Evolutionary conservation across 768 basidiomycete genomes (phyloP), one percentile per base, ranked within the genome.

Genomic region (Leccinum ochraceum): DNA sequence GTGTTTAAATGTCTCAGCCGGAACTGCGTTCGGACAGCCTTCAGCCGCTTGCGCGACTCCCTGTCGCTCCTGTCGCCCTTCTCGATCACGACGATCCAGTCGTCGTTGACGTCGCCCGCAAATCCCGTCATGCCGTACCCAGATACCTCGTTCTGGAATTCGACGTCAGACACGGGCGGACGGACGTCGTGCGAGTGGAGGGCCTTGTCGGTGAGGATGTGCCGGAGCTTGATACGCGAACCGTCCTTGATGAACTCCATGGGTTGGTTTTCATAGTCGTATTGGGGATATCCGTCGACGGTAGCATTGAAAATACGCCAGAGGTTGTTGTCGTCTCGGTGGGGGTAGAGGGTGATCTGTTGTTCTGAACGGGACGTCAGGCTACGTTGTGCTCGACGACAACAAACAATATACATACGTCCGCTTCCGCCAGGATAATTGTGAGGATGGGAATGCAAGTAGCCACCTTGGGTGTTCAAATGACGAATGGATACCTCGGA

Each of bases 131-230:
- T 86, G 2, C 97, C 97, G 69, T 99, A 99, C 0, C 81, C 94
- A 2, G 94, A 95, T 1, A 98, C 95, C 72, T 99, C 97, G 70
- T 98, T 96, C 78, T 99, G 97, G 80, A 98, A 99, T 68, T 99
- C 97, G 51, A 98, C 96, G 51, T 99, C 97, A 34, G 92, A 94
- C 14, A 99, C 87, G 17, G 95, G 94, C 5, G 97, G 94, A 24
- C 97, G 90, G 66, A 90, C 77, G 66, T 98, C 97, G 76, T 99
- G 97, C 51, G 93, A 94, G 79, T 99, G 97, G 3, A 99, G 84
- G 60, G 87, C 83, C 71, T 93, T 96, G 63, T 89, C 83, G 0
- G 96, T 96, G 24, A 80, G 36, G 51, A 86, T 77, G 75, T 98
- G 97, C 30, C 86, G 81, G 28, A 99, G 78, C 69, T 90, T 92